A percentile compares a stretch with the other conserved stretches of the same genome.
Evolutionary conservation across 768 basidiomycete genomes (phyloP).

Genomic region (Hysterangium stoloniferum): DNA sequence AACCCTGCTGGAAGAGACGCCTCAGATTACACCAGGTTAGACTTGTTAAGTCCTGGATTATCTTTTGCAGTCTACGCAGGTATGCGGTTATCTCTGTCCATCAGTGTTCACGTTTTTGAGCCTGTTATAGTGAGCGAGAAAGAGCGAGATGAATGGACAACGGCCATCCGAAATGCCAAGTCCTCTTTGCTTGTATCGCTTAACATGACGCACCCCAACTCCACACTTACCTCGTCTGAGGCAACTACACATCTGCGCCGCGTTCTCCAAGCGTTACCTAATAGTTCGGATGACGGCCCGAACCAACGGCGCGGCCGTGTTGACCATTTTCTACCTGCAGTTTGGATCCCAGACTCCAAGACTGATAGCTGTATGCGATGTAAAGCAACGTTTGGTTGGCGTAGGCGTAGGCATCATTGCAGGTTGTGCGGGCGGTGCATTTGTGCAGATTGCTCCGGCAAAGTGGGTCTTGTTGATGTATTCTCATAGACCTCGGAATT

Average conservation of each 20-base stretch:
- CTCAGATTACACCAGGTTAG: slow-evolving; percentile 49
- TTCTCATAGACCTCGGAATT: slow-evolving; percentile 3
- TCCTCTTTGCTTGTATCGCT: slow-evolving; percentile 60
- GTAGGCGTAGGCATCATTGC: slow-evolving; percentile 79
- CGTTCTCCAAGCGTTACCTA: slow-evolving; percentile 65
- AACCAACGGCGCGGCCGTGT: slow-evolving; percentile 40
- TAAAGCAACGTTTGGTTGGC: slow-evolving; percentile 65
- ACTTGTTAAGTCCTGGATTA: slow-evolving; percentile 67
- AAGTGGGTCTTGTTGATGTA: slow-evolving; percentile 38
- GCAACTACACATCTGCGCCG: slow-evolving; percentile 71
- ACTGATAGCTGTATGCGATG: slow-evolving; percentile 86
- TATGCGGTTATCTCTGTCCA: slow-evolving; percentile 19
- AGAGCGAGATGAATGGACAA: slow-evolving; percentile 60
- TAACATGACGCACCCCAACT: slow-evolving; percentile 66
- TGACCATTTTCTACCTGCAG: slow-evolving; percentile 81
- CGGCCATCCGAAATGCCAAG: slow-evolving; percentile 63
- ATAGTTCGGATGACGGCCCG: slow-evolving; percentile 42
- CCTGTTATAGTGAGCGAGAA: slow-evolving; percentile 37
- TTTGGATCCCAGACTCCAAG: slow-evolving; percentile 87
- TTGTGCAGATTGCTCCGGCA: slow-evolving; percentile 74
- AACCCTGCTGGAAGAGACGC: slow-evolving; percentile 34
- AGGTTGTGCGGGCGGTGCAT: slow-evolving; percentile 80
- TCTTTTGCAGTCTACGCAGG: slow-evolving; percentile 72
- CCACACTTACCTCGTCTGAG: slow-evolving; percentile 71
- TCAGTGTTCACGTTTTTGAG: neutral